Conservation (phyloP, 2,329 filamentous ascomycete genomes). For the Lachnellula subtilissima region DNA sequence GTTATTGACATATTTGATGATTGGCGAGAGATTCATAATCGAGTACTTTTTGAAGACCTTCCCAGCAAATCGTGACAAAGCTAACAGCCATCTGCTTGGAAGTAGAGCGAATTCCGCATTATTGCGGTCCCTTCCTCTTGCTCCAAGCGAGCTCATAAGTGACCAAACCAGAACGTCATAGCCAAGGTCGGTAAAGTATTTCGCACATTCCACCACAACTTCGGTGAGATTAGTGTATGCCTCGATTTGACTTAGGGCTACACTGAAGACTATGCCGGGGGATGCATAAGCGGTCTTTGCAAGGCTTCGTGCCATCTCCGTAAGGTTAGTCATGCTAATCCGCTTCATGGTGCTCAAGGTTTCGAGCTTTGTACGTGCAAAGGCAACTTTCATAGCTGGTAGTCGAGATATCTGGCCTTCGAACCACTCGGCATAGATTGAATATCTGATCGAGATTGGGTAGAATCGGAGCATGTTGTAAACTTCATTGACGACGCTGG, state of each 20-base stretch:
- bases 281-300: slow-evolving; percentile 91
- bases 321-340: slow-evolving; percentile 80
- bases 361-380: slow-evolving; percentile 70
- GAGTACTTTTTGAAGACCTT: slow-evolving; percentile 84
- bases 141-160: slow-evolving; percentile 68
- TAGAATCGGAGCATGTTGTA: slow-evolving; percentile 79
- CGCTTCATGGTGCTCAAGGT: slow-evolving; percentile 85
- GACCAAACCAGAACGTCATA: slow-evolving; percentile 95
- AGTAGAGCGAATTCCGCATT: slow-evolving; percentile 61
- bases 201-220: slow-evolving; percentile 87
- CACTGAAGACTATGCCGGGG: slow-evolving; percentile 85
- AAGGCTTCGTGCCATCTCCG: slow-evolving; percentile 78
- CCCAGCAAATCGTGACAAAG: slow-evolving; percentile 84
- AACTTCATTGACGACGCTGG: slow-evolving; percentile 77
- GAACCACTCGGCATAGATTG: slow-evolving; percentile 92
- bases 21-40: slow-evolving; percentile 75
- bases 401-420: slow-evolving; percentile 70
- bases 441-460: slow-evolving; percentile 71
- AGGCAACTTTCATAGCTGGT: slow-evolving; percentile 73
- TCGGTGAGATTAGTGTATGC: slow-evolving; percentile 93
- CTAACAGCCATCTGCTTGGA: slow-evolving; percentile 88
- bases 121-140: slow-evolving; percentile 58
- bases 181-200: slow-evolving; percentile 87
- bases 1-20: slow-evolving; percentile 84
- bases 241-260: slow-evolving; percentile 86